These are phyloP conservation scores for Colletotrichum tropicale DNA, from an alignment of 2,329 filamentous ascomycete genomes.

Conservation along the genomic window DNA sequence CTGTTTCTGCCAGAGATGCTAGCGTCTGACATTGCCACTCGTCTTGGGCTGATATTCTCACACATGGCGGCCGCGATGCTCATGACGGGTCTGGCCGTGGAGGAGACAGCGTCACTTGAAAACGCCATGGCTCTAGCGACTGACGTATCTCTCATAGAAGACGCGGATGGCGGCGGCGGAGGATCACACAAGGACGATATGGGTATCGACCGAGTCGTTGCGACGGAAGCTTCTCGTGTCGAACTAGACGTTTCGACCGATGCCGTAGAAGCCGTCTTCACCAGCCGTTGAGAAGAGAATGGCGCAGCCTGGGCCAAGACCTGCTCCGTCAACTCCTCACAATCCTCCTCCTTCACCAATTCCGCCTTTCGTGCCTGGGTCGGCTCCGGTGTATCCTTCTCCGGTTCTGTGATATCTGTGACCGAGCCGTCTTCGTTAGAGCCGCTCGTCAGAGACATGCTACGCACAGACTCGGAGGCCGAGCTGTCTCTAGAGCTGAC, in stretches of 20 bases:
- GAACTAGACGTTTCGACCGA: not conserved
- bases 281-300: not conserved
- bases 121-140: not conserved
- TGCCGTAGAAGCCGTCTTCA: not conserved
- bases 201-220: slow-evolving; percentile 8
- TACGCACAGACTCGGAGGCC: slow-evolving; percentile 31
- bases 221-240: not conserved
- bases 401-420: slow-evolving; percentile 56
- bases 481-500: slow-evolving; percentile 44
- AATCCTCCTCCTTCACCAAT: slow-evolving; percentile 36
- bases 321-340: slow-evolving; percentile 22
- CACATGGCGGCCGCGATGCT: slow-evolving; percentile 13
- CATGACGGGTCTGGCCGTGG: not conserved
- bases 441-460: slow-evolving; percentile 34
- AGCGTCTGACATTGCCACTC: not conserved
- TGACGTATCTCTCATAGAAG: not conserved
- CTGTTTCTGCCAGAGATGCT: not conserved
- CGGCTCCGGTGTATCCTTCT: slow-evolving; percentile 49
- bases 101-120: not conserved
- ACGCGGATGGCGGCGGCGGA: slow-evolving; percentile 4
- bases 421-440: slow-evolving; percentile 33
- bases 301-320: slow-evolving; percentile 20
- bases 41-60: not conserved
- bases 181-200: slow-evolving; percentile 18
- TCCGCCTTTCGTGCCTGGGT: slow-evolving; percentile 33